These are phyloP conservation scores for Xylariaceae sp. DNA, from an alignment of 2,329 filamentous ascomycete genomes.

Conservation along the genomic window DNA sequence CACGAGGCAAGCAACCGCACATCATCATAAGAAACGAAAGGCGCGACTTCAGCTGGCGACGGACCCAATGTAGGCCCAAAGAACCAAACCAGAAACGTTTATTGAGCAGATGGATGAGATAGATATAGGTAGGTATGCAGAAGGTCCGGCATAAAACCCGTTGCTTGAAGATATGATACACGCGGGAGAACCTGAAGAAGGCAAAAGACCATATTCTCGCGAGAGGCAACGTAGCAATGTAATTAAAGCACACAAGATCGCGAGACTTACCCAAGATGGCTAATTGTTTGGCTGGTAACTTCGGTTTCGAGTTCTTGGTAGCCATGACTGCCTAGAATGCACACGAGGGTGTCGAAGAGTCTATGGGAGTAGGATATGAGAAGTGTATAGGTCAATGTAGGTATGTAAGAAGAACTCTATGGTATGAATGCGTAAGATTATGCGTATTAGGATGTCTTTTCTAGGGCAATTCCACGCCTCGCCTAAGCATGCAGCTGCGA, in stretches of 20 bases:
- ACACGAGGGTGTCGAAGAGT: too few relatives aligned
- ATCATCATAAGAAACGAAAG: background rate
- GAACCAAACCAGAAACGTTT: constrained; percentile 5
- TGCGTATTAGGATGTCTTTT: too few relatives aligned
- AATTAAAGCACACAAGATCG: background rate
- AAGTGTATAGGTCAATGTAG: too few relatives aligned
- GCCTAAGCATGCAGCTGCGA: too few relatives aligned
- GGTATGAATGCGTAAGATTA: too few relatives aligned
- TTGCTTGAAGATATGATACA: too few relatives aligned
- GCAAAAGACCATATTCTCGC: too few relatives aligned
- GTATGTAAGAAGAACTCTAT: too few relatives aligned
- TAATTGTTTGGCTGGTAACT: constrained; percentile 73
- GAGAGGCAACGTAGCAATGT: too few relatives aligned
- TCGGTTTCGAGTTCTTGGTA: constrained; percentile 35
- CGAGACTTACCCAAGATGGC: constrained; percentile 65
- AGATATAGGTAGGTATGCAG: constrained; percentile 2
- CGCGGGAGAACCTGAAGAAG: too few relatives aligned
- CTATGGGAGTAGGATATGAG: too few relatives aligned
- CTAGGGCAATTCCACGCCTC: too few relatives aligned
- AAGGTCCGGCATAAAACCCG: background rate
- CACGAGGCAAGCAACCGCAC: constrained; percentile 11
- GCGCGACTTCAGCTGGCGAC: background rate
- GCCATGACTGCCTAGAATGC: constrained; percentile 9
- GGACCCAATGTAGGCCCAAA: background rate
- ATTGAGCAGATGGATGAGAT: constrained; percentile 12